These are phyloP conservation scores for Haematococcus lacustris DNA, from an alignment of 139 green algal species.

Conservation along the genomic window DNA sequence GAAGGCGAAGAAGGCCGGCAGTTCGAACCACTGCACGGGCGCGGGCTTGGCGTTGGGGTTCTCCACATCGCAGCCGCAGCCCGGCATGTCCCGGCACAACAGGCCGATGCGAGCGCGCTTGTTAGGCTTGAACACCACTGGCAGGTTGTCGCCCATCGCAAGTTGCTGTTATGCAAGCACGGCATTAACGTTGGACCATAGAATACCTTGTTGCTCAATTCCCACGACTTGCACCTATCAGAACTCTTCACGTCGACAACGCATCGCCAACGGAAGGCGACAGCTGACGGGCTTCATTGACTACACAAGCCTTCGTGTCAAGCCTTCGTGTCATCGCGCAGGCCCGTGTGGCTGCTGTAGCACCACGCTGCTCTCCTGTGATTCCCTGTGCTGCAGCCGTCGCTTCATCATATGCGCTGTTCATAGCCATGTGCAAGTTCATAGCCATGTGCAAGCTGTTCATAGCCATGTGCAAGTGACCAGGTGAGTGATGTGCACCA, in stretches of 20 bases:
- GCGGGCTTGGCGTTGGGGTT: neutral
- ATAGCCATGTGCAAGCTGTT: neutral
- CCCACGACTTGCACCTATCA: neutral
- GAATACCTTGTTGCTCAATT: neutral
- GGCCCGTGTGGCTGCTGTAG: too few relatives aligned
- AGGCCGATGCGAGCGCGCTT: neutral
- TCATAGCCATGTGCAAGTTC: constrained; percentile 5
- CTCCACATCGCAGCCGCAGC: constrained; percentile 12
- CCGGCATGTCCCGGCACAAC: constrained; percentile 2
- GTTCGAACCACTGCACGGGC: constrained; percentile 7
- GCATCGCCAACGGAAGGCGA: neutral
- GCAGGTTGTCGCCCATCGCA: neutral
- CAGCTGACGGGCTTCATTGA: neutral
- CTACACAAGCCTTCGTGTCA: neutral
- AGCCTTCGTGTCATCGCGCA: too few relatives aligned
- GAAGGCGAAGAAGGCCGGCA: constrained; percentile 4
- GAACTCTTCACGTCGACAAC: neutral
- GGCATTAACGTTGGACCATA: neutral
- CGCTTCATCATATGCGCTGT: constrained; percentile 19
- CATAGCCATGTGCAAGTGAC: too few relatives aligned
- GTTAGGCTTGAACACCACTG: neutral
- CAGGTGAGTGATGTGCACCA: neutral
- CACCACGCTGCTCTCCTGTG: too few relatives aligned
- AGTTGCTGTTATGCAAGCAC: neutral
- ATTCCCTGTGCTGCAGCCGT: constrained; percentile 21